Base-by-base conservation (phyloP, 805 yeast genomes). In the Cyberlindnera misumaiensis region DNA sequence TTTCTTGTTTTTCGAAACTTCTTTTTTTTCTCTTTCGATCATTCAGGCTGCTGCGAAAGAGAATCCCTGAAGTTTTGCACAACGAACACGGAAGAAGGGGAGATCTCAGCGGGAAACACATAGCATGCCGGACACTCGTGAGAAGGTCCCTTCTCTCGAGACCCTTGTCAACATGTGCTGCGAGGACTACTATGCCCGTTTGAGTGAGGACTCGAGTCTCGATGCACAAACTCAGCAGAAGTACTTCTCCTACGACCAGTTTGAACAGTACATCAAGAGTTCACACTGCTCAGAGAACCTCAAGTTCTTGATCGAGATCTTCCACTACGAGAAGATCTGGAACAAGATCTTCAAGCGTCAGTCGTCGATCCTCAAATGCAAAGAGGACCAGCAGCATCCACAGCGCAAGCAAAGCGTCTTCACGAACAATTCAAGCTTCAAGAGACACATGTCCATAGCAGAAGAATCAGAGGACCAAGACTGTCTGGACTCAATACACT, bases 251-350 rank as follows among this genome's bases (percentile, higher is more conserved):
- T 43, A 41, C 18, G 42, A 46, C 10, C 42, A 51, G 26, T 71
- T 72, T 47, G 52, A 55, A 36, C 47, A 55, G 12, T 65, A 56
- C 43, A 55, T 67, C n/a, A 40, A 32, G 12, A 51, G 57, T n/a
- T 54, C 63, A 26, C 75, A 72, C 44, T 65, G 72, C 48, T 60
- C 58, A 36, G 77, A 72, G 49, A 70, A 68, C 51, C 56, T 72
- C 30, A 51, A 59, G 32, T 72, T 72, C 42, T 51, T 72, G 24
- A 59, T 70, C 4, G 69, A 67, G 40, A 68, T 70, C 13, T 69
- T 52, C 50, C 65, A 63, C 35, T 72, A 72, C 50, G 75, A 72
- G 44, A 59, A 64, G 50, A 59, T 58, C 37, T 67, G 66, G 60
- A 68, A 65, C 39, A 41, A 45, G 32, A 41, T 53, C 7, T 59